phyloP scores from a whole-genome alignment of 164 flowering plant genomes.

The Warburgia ugandensis region DNA sequence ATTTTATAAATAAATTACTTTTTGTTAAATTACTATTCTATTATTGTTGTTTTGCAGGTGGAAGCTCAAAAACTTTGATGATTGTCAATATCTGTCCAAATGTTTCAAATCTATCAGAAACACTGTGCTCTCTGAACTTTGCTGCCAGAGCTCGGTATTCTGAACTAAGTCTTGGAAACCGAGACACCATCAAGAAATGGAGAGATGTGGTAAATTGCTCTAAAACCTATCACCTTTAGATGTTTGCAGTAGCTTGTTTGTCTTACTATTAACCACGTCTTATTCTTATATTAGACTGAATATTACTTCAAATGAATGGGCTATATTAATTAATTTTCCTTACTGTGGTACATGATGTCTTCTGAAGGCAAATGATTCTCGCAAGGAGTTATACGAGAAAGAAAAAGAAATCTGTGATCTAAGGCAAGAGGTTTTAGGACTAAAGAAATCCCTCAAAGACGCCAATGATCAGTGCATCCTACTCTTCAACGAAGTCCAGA shows the following conservation, averaged over 20 bases:
- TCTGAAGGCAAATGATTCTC: slow-evolving; percentile 89
- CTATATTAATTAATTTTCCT: no score
- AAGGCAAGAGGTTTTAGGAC: slow-evolving; percentile 62
- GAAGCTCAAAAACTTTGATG: slow-evolving; percentile 82
- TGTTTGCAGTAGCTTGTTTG: no score
- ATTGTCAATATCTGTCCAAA: slow-evolving; percentile 77
- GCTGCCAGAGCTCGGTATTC: slow-evolving; percentile 84
- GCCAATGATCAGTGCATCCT: slow-evolving; percentile 87
- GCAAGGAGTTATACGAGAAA: slow-evolving; percentile 71
- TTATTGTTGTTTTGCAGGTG: slow-evolving; percentile 46
- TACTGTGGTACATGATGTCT: slow-evolving; percentile 1
- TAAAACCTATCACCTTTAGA: neutral
- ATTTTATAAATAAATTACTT: neutral
- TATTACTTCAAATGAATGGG: neutral
- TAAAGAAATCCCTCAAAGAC: slow-evolving; percentile 64
- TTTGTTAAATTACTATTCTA: neutral
- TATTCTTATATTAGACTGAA: no score
- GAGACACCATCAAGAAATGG: slow-evolving; percentile 96
- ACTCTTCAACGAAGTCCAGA: slow-evolving; percentile 91
- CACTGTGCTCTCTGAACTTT: slow-evolving; percentile 76
- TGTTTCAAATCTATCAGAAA: slow-evolving; percentile 59
- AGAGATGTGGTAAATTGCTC: slow-evolving; percentile 74
- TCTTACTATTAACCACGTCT: no score
- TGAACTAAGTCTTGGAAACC: slow-evolving; percentile 79
- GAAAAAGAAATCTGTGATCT: slow-evolving; percentile 73